Percentiles rank a stretch among this genome's conserved stretches.
Evolutionary conservation across 1,284 basidiomycete species (phyloP).

Genomic region (Ganoderma leucocontextum): DNA sequence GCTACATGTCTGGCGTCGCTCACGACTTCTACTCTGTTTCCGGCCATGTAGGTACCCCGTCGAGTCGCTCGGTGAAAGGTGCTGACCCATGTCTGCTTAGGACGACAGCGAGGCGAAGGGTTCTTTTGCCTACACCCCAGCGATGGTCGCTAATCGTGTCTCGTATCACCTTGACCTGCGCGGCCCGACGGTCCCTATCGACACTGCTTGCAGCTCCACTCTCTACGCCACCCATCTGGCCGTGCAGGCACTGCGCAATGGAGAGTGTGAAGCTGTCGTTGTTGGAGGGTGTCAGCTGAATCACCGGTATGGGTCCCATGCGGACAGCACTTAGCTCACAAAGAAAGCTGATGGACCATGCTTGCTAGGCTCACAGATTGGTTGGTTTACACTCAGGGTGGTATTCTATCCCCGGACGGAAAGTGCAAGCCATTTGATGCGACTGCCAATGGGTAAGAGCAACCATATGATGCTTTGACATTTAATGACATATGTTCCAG

Average conservation of each 20-base stretch:
- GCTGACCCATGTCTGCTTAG: constrained; percentile 30
- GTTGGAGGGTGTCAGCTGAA: constrained; percentile 55
- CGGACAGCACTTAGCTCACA: no score
- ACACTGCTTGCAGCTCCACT: constrained; percentile 60
- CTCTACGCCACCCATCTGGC: constrained; percentile 58
- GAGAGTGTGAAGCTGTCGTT: constrained; percentile 58
- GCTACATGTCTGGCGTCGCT: constrained; percentile 44
- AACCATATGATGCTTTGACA: background rate
- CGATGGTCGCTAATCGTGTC: constrained; percentile 55
- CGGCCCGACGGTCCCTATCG: constrained; percentile 55
- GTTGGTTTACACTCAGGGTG: constrained; percentile 44
- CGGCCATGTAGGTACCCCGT: constrained; percentile 18
- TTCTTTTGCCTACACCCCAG: constrained; percentile 46
- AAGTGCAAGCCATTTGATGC: constrained; percentile 60
- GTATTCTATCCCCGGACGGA: constrained; percentile 52
- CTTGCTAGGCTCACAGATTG: constrained; percentile 33
- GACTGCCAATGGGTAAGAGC: constrained; percentile 51
- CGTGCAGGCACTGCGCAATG: constrained; percentile 50
- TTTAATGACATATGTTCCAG: constrained; percentile 17
- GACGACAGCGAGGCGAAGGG: constrained; percentile 47
- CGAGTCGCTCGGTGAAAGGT: background rate
- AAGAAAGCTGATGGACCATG: background rate
- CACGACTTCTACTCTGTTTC: constrained; percentile 26
- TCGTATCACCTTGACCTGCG: constrained; percentile 58
- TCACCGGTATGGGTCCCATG: constrained; percentile 40